Base-by-base conservation (phyloP, 1,139 yeast species). In the Groenewaldozyma auringiensis region DNA sequence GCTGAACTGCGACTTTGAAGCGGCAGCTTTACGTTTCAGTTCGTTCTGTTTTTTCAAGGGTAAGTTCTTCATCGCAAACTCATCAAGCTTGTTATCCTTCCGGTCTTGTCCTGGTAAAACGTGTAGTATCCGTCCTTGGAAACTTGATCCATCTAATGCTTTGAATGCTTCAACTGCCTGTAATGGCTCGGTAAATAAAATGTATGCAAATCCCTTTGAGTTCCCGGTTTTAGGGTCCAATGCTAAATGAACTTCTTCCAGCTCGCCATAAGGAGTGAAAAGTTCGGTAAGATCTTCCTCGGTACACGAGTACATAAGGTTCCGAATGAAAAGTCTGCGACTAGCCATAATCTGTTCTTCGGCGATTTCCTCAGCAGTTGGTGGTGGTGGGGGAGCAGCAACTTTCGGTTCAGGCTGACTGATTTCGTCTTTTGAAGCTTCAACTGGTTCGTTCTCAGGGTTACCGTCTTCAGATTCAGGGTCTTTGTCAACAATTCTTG, bases 101-200 rank as follows among this genome's bases (percentile, higher is more conserved):
- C 87, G 88, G 47, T 77, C 78, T 45, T 86, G 82, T 1, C 83
- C 96, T 3, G 96, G 92, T 46, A 94, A 69, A 49, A 94, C 83
- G 66, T 92, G 98, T 46, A 92, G 68, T 47, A 94, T 72, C 56
- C 99, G 79, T 45, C 99, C 98, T 67, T 92, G 97, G 70, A 86
- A 92, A 60, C 87, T 83, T 58, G 85, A 83, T 59, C 88, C 88
- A 63, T 92, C 98, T 46, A 89, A 69, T 9, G 74, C 75, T 42
- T 74, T 67, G 61, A 71, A 89, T 0, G 97, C 97, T 27, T 68
- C 61, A 0, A 83, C 78, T 0, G 98, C 98, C 58, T 83, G 82
- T 13, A 74, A 75, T 9, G 83, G 72, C 50, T 77, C 70, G 21
- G 64, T 67, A 62, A 84, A 92, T 61, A 83, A 81, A 9, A 88